phyloP scores from a whole-genome alignment of 2,329 filamentous ascomycete genomes.

The Stachybotrys chartarum region DNA sequence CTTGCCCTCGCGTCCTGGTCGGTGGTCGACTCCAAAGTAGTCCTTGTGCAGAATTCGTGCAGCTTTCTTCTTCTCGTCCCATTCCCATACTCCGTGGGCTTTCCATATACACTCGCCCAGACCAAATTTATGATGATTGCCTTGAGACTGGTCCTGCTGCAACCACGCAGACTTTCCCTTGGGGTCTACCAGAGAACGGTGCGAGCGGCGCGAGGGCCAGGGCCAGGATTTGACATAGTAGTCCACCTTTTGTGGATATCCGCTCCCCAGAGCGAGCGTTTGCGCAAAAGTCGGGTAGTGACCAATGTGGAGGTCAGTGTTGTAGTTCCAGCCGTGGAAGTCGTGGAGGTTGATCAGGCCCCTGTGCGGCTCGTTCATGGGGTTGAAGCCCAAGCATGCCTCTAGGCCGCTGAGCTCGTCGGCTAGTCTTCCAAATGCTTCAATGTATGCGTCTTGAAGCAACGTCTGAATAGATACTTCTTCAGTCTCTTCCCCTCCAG shows the following conservation, averaged over 20 bases:
- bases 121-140: conserved; percentile 10
- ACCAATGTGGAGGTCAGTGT: conserved; percentile 33
- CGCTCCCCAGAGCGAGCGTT: conserved; percentile 31
- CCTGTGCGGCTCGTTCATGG: conserved; percentile 34
- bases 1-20: conserved; percentile 24
- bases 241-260: conserved; percentile 26
- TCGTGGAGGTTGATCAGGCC: conserved; percentile 31
- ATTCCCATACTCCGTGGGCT: conserved; percentile 29
- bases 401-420: conserved; percentile 23
- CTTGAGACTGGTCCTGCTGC: conserved; percentile 9
- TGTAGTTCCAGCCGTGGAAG: conserved; percentile 32
- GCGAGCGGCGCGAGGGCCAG: conserved; percentile 28
- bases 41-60: conserved; percentile 17
- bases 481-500: conserved; percentile 7
- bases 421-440: conserved; percentile 26
- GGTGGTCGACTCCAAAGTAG: conserved; percentile 31
- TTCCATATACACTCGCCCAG: conserved; percentile 30
- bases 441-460: conserved; percentile 24
- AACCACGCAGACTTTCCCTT: conserved; percentile 29
- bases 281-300: conserved; percentile 29
- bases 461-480: conserved; percentile 19
- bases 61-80: conserved; percentile 21
- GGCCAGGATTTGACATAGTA: conserved; percentile 36
- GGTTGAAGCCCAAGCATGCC: conserved; percentile 31
- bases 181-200: conserved; percentile 26